Evolutionary conservation across 2,329 filamentous ascomycete species (phyloP).

Genomic region (Byssochlamys sp.): DNA sequence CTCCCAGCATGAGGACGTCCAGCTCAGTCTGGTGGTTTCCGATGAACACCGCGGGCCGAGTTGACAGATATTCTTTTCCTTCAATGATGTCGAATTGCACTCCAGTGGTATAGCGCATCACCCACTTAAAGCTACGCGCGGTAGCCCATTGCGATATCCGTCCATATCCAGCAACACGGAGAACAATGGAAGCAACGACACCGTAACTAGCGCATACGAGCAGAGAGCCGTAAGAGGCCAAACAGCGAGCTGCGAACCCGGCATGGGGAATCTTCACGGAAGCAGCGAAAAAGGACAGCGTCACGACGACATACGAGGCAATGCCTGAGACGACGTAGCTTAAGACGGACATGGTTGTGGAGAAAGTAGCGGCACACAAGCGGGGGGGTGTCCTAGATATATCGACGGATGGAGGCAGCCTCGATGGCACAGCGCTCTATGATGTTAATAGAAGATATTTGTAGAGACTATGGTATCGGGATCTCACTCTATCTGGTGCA

Average conservation of each 20-base stretch:
- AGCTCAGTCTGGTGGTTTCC: slow-evolving; percentile 95
- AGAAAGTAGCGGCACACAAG: slow-evolving; percentile 26
- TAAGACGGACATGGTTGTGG: slow-evolving; percentile 52
- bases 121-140: slow-evolving; percentile 67
- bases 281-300: slow-evolving; percentile 40
- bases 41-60: slow-evolving; percentile 78
- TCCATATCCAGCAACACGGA: slow-evolving; percentile 62
- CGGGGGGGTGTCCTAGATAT: neutral
- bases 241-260: slow-evolving; percentile 38
- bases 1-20: slow-evolving; percentile 82
- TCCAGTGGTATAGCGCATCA: slow-evolving; percentile 66
- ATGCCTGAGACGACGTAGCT: slow-evolving; percentile 51
- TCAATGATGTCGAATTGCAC: slow-evolving; percentile 63
- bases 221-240: slow-evolving; percentile 38
- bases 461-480: neutral
- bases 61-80: slow-evolving; percentile 55
- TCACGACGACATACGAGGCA: slow-evolving; percentile 54
- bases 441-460: slow-evolving; percentile 2
- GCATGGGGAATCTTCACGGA: slow-evolving; percentile 34
- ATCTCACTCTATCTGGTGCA: neutral
- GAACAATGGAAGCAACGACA: slow-evolving; percentile 59
- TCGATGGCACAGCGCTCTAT: slow-evolving; percentile 1
- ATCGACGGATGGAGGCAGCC: slow-evolving; percentile 12
- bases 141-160: slow-evolving; percentile 78
- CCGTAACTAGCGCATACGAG: slow-evolving; percentile 57